A percentile compares a stretch with the other conserved stretches of the same genome.
Evolutionary conservation across 129 eudicot genomes (phyloP).

Genomic region (Flaveria bidentis): DNA sequence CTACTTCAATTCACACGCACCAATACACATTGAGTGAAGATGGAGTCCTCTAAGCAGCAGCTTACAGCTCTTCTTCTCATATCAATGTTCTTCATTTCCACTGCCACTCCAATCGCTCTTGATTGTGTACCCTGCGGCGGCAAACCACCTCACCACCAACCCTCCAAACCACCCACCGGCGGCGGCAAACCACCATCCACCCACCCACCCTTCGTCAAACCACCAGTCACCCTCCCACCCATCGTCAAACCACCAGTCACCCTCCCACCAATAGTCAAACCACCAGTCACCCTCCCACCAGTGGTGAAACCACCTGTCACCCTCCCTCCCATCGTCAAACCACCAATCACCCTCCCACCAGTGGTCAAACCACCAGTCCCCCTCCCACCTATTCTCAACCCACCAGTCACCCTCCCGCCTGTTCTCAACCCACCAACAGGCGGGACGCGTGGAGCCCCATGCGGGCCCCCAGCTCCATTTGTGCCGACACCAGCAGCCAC

Average conservation of each 20-base stretch:
- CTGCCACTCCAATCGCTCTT: slow-evolving; percentile 50
- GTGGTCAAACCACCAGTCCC: slow-evolving; percentile 6
- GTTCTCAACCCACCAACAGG: slow-evolving; percentile 39
- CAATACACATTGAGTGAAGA: slow-evolving; percentile 20
- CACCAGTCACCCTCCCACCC: slow-evolving; percentile 34
- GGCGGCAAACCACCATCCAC: slow-evolving; percentile 25
- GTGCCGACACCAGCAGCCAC: slow-evolving; percentile 23
- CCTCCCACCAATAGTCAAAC: slow-evolving; percentile 32
- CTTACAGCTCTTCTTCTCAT: slow-evolving; percentile 66
- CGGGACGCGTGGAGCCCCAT: slow-evolving; percentile 36
- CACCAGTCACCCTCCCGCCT: slow-evolving; percentile 5
- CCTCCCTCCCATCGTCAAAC: too few relatives aligned
- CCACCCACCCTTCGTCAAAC: slow-evolving; percentile 29
- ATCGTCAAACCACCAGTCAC: slow-evolving; percentile 35
- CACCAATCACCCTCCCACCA: slow-evolving; percentile 30
- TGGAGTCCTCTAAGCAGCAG: slow-evolving; percentile 55
- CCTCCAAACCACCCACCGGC: not conserved
- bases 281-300: slow-evolving; percentile 39
- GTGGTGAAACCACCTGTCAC: slow-evolving; percentile 1
- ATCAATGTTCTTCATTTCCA: slow-evolving; percentile 60
- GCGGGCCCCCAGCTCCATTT: slow-evolving; percentile 54
- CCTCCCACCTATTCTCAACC: not conserved
- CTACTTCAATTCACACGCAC: slow-evolving; percentile 22
- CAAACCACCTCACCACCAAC: slow-evolving; percentile 35
- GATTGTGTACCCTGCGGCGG: slow-evolving; percentile 57